A percentile compares a stretch with the other conserved stretches of the same genome.
Evolutionary conservation across 805 yeast genomes (phyloP).

Genomic region (Pichia occidentalis): DNA sequence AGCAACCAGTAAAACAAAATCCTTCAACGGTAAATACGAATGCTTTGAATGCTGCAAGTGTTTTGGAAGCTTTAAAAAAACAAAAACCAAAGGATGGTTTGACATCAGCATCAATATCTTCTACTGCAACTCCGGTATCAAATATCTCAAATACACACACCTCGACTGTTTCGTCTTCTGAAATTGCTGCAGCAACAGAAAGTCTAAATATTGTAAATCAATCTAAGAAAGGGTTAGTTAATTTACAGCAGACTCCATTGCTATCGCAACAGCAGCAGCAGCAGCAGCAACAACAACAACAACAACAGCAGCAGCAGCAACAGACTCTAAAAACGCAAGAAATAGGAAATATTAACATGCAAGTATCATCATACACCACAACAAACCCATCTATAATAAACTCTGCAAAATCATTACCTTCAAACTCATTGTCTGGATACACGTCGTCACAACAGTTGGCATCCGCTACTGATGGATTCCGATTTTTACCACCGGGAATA

Average conservation of each 20-base stretch:
- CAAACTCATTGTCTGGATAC: too few species aligned
- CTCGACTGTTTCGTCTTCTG: conserved; percentile 4
- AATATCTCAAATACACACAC: conserved; percentile 5
- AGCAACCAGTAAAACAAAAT: neutral
- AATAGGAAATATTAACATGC: neutral
- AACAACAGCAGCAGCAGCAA: conserved; percentile 4
- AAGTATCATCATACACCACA: neutral
- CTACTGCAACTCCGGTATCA: too few species aligned
- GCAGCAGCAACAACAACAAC: conserved; percentile 1
- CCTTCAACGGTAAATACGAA: conserved; percentile 21
- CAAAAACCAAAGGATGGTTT: conserved; percentile 27
- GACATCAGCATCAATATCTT: conserved; percentile 4
- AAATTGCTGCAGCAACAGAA: conserved; percentile 6
- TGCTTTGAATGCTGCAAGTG: conserved; percentile 34
- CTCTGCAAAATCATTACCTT: conserved; percentile 1
- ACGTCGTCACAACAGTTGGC: conserved; percentile 1
- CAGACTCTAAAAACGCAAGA: conserved; percentile 7
- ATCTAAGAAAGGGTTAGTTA: neutral
- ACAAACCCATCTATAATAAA: conserved; percentile 1
- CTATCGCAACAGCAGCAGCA: neutral
- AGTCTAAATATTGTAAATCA: conserved; percentile 5
- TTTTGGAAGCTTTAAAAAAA: conserved; percentile 31
- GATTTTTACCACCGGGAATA: conserved; percentile 32
- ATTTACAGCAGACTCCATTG: too few species aligned
- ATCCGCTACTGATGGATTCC: conserved; percentile 22